Evolutionary conservation across 2,329 filamentous ascomycete species (phyloP), one percentile per base, ranked within the genome.

Genomic region (Neoascochyta sp.): DNA sequence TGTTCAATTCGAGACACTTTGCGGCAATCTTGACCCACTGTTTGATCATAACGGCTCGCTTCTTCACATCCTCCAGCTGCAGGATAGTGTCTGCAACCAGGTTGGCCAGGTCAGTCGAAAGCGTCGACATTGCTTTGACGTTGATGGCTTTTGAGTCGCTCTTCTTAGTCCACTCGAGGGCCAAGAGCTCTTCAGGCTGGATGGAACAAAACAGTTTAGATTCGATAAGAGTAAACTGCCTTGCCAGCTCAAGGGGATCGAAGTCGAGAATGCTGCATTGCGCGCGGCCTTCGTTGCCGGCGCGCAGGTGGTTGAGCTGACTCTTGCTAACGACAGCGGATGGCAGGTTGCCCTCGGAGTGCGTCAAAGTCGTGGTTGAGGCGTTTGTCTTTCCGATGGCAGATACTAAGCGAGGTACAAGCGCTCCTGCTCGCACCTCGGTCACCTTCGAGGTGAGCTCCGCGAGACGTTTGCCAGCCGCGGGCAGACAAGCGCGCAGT

Each of bases 21-120:
- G 83, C 76, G 1, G 86, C 87, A 47, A 96, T 81, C 71, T 96
- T 98, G 60, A 95, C 86, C 92, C 92, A 98, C 50, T 96, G 89
- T 69, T 98, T 96, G 67, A 98, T 92, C 29, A 88, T 78, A 2
- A 76, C 69, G 1, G 92, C 90, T 15, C 92, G 80, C 69, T 90
- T 94, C 75, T 96, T 96, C 15, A 83, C 80, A 58, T 96, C 92
- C n/a, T 85, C 76, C 34, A 87, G 76, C 33, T 86, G 80, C 9
- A 98, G 75, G 49, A 98, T 94, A 0, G 86, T 93, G 57, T 96
- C 90, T 0, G 87, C 85, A 8, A 98, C 92, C 21, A 96, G 70
- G 54, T 95, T 92, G 4, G 90, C 88, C 11, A 98, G 70, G 43
- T 95, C 89, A 0, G 88, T 98, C 3, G 90, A 94, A 22, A 98